A percentile compares a stretch with the other conserved stretches of the same genome.
phyloP scores from a whole-genome alignment of 163 green algal genomes.

The Volvox carteri region DNA sequence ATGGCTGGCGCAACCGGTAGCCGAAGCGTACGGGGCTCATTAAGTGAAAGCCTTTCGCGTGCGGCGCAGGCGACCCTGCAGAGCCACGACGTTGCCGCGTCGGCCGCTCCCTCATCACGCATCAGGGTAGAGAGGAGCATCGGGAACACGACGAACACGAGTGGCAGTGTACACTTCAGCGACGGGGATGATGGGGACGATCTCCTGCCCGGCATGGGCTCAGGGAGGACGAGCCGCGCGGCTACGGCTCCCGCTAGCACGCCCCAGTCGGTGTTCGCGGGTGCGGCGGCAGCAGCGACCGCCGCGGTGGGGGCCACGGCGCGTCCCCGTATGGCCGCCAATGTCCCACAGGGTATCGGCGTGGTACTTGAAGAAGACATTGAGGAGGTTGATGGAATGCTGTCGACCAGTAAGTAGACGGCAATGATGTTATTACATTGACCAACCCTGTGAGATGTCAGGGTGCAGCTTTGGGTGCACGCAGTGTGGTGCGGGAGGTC shows the following conservation, averaged over 20 bases:
- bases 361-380: constrained; percentile 63
- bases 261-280: constrained; percentile 16
- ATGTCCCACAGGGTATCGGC: constrained; percentile 45
- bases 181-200: constrained; percentile 34
- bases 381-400: constrained; percentile 56
- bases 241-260: background rate
- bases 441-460: background rate
- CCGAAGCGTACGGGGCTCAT: background rate
- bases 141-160: constrained; percentile 4
- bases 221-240: background rate
- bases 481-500: background rate
- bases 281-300: background rate
- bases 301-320: background rate
- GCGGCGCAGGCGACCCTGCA: background rate
- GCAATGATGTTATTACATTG: background rate
- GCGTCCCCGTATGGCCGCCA: background rate
- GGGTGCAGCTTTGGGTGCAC: background rate
- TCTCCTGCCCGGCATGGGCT: constrained; percentile 11
- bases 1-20: background rate
- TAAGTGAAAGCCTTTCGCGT: background rate
- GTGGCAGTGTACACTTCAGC: constrained; percentile 38
- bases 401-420: constrained; percentile 46
- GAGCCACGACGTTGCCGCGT: background rate
- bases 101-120: background rate
- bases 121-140: background rate